phyloP scores from a whole-genome alignment of 192 early-diverging fungal genomes.

The Phycomyces nitens region DNA sequence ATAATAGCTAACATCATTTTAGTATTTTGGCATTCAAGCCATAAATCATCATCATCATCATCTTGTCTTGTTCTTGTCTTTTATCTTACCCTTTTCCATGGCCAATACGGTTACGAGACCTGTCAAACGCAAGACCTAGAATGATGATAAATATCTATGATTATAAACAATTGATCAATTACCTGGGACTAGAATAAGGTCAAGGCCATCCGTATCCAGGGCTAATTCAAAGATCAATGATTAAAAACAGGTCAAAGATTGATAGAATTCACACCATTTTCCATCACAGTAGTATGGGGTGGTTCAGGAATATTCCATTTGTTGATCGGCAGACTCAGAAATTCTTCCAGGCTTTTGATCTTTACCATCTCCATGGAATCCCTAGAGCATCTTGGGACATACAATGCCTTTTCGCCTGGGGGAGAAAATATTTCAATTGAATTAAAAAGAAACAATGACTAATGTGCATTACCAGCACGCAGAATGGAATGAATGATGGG shows the following conservation, averaged over 20 bases:
- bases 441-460: neutral
- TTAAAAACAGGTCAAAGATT: neutral
- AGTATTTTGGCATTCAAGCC: no score
- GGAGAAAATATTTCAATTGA: neutral
- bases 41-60: no score
- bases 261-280: conserved; percentile 47
- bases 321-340: conserved; percentile 53
- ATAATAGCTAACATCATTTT: conserved; percentile 46
- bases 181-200: conserved; percentile 62
- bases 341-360: conserved; percentile 57
- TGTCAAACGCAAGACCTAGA: conserved; percentile 60
- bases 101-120: conserved; percentile 51
- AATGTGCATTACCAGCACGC: conserved; percentile 32
- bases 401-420: conserved; percentile 49
- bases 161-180: neutral
- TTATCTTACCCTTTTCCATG: conserved; percentile 67
- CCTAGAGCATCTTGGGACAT: conserved; percentile 50
- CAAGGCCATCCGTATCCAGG: conserved; percentile 49
- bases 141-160: conserved; percentile 29
- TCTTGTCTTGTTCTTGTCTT: no score
- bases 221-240: conserved; percentile 28
- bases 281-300: conserved; percentile 38
- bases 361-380: conserved; percentile 67
- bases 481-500: conserved; percentile 46
- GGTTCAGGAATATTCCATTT: conserved; percentile 72